Percentiles rank a stretch among this genome's conserved stretches.
These are phyloP conservation scores for Huntiella savannae DNA, from an alignment of 2,329 filamentous ascomycete species.

Conservation along the genomic window DNA sequence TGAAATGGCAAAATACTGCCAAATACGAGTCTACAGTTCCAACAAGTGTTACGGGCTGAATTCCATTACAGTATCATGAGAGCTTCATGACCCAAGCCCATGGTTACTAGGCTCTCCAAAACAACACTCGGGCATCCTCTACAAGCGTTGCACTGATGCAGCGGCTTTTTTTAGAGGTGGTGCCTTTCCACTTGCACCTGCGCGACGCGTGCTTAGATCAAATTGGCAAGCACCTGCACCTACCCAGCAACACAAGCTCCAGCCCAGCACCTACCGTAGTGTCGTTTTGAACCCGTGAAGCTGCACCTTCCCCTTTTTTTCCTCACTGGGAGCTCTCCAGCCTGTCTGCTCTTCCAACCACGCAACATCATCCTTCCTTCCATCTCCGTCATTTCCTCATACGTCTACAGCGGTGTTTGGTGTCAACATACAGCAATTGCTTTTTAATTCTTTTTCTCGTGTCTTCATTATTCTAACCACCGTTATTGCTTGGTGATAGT, in stretches of 20 bases:
- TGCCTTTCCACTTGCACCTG: neutral
- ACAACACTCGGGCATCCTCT: too few species aligned
- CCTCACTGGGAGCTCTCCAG: neutral
- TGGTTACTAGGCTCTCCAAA: too few species aligned
- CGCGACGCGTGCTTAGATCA: slow-evolving; percentile 4
- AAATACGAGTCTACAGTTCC: too few species aligned
- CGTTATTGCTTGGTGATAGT: neutral
- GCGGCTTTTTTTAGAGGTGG: neutral
- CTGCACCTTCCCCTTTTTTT: slow-evolving; percentile 10
- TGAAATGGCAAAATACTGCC: too few species aligned
- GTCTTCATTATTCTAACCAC: neutral
- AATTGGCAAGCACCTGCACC: neutral
- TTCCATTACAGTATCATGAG: too few species aligned
- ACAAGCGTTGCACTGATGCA: neutral
- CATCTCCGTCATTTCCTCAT: too few species aligned
- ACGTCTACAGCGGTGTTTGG: too few species aligned
- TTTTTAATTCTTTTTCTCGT: neutral
- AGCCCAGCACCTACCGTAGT: neutral
- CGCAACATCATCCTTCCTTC: too few species aligned
- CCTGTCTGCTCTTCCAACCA: too few species aligned
- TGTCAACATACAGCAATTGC: neutral
- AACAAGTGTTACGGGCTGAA: too few species aligned
- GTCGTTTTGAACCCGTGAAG: slow-evolving; percentile 3
- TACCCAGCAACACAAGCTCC: neutral
- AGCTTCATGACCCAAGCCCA: neutral